Evolutionary conservation across 305 asterid genomes (phyloP), one percentile per base, ranked within the genome.

Genomic region (Fraxinus latifolia): DNA sequence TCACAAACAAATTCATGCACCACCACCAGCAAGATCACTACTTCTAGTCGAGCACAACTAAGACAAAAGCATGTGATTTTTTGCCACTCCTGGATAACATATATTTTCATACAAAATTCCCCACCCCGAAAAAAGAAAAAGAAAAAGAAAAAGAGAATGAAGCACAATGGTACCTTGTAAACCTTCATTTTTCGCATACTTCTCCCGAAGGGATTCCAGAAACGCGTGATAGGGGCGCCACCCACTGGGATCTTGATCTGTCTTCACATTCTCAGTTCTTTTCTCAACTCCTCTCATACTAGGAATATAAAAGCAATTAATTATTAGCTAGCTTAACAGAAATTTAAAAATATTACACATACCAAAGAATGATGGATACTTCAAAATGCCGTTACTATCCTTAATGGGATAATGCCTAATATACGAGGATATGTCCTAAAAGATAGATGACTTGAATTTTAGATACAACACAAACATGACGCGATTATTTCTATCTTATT

Each of bases 161-260:
- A 75, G 86, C 62, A 33, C 17, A 55, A 79, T 55, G 32, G 23
- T 88, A 95, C 99, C 99, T 91, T 92, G 94, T 17, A 76, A 82
- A 78, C 88, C 93, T 82, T 94, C 99, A 78, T 84, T 88, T 90
- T 88, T 95, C 70, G 83, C 91, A 88, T 89, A 89, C 82, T 95
- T 95, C 84, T 93, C 98, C 17, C 85, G 92, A 83, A 95, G 90
- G 68, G 89, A 89, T 82, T 91, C 94, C 70, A 95, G 87, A 86
- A 95, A 95, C 68, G 82, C 83, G 83, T 83, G 80, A 81, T 90
- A 94, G 55, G 97, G 88, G 53, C 93, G 97, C 99, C 99, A 95
- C 42, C 96, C 97, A 77, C 95, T 92, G 84, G 98, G 97, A 88
- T 95, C 93, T 86, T 92, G 91, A 79, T 92, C 97, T 4, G 86